Evolutionary conservation across 257 asterid genomes (phyloP).

Genomic region (Echium plantagineum): DNA sequence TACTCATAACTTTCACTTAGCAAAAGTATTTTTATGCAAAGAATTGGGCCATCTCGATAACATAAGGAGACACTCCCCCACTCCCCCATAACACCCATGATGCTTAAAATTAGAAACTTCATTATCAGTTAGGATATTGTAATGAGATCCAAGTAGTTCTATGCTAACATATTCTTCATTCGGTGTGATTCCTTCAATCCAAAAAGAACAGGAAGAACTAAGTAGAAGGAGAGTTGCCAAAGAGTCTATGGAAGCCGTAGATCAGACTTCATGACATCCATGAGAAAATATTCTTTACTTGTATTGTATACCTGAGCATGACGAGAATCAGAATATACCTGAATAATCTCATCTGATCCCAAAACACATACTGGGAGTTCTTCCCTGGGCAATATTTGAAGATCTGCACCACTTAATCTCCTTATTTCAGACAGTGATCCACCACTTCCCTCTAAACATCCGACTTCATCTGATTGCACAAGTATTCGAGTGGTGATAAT

Average conservation of each 20-base stretch:
- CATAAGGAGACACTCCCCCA: neutral
- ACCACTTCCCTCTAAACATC: constrained; percentile 39
- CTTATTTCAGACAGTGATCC: constrained; percentile 35
- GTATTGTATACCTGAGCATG: neutral
- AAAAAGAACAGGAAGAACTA: neutral
- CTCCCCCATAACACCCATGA: neutral
- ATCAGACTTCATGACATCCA: neutral
- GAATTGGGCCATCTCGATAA: neutral
- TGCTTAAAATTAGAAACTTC: too few species aligned
- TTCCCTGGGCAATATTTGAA: constrained; percentile 54
- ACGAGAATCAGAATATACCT: constrained; percentile 34
- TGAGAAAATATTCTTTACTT: neutral
- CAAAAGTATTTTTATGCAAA: neutral
- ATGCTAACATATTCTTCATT: neutral
- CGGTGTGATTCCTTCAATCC: neutral
- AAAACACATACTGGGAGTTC: constrained; percentile 51
- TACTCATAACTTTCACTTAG: neutral
- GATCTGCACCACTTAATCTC: constrained; percentile 52
- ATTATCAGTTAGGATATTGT: neutral
- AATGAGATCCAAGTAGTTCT: neutral
- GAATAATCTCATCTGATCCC: constrained; percentile 54
- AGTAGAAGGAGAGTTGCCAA: neutral
- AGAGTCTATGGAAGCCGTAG: neutral
- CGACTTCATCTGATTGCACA: constrained; percentile 66
- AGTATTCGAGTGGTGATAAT: constrained; percentile 63